Evolutionary conservation across 345 rosid species (phyloP).

Genomic region (Acer saccharum): DNA sequence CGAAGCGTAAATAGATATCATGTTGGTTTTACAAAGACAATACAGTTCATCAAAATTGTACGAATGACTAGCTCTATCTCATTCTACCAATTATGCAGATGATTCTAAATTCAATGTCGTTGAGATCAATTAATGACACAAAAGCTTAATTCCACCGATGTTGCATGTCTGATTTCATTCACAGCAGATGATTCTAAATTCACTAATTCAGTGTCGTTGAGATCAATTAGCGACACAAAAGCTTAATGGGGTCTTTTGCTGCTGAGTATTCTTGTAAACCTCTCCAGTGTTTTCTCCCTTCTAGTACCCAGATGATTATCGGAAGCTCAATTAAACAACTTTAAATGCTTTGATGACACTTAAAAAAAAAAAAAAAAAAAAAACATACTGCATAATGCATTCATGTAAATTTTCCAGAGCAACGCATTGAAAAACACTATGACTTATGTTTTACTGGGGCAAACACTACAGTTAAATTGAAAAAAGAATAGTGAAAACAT

Average conservation of each 20-base stretch:
- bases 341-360: neutral
- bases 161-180: conserved; percentile 1
- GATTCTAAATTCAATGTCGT: neutral
- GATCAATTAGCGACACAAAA: neutral
- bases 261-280: neutral
- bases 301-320: conserved; percentile 3
- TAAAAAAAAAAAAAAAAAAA: neutral
- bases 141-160: neutral
- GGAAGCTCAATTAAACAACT: neutral
- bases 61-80: neutral
- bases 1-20: neutral
- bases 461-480: neutral
- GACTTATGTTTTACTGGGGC: neutral
- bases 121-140: neutral
- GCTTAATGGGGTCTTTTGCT: neutral
- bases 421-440: neutral
- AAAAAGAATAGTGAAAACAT: conserved; percentile 5
- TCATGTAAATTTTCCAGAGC: neutral
- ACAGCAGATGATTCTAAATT: neutral
- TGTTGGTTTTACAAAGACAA: neutral
- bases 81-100: neutral
- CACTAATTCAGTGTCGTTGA: neutral
- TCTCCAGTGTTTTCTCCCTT: neutral
- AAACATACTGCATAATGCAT: neutral
- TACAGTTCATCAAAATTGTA: neutral